A percentile compares a stretch with the other conserved stretches of the same genome.
Evolutionary conservation across 225 moss, liverwort and hornwort genomes (phyloP).

Genomic region (Thuidium tamariscinum): DNA sequence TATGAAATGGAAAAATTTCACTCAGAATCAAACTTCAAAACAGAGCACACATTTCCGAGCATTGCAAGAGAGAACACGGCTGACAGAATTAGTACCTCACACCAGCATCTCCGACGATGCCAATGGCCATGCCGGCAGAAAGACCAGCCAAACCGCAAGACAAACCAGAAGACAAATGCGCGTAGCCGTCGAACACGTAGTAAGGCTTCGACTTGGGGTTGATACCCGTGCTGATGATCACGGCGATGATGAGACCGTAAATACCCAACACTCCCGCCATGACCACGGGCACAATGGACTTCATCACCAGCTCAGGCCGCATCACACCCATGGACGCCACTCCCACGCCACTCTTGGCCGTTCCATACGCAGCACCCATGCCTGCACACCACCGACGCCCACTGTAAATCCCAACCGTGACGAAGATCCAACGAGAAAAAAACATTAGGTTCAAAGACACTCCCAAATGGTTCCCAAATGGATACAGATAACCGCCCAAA

Average conservation of each 20-base stretch:
- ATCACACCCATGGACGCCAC: slow-evolving; percentile 45
- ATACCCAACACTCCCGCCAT: slow-evolving; percentile 48
- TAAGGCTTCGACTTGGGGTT: slow-evolving; percentile 48
- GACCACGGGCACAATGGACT: slow-evolving; percentile 40
- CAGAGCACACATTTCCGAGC: not conserved
- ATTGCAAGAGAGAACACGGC: not conserved
- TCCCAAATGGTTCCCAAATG: not conserved
- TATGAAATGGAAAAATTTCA: not conserved
- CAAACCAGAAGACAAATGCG: slow-evolving; percentile 31
- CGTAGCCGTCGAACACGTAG: slow-evolving; percentile 32
- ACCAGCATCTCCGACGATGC: slow-evolving; percentile 76
- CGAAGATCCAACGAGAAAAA: not conserved
- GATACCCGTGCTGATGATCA: slow-evolving; percentile 39
- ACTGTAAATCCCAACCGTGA: not conserved
- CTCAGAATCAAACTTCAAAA: not conserved
- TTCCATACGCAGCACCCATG: slow-evolving; percentile 43
- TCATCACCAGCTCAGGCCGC: slow-evolving; percentile 47
- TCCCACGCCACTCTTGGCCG: slow-evolving; percentile 26
- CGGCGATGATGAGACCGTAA: slow-evolving; percentile 42
- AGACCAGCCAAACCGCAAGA: slow-evolving; percentile 51
- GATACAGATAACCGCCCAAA: not conserved
- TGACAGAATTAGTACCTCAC: not conserved
- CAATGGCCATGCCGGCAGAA: slow-evolving; percentile 84
- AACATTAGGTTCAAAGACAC: not conserved
- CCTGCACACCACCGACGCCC: not conserved